These are phyloP conservation scores for Corchorus olitorius DNA, from an alignment of 345 rosid species.

Conservation along the genomic window DNA sequence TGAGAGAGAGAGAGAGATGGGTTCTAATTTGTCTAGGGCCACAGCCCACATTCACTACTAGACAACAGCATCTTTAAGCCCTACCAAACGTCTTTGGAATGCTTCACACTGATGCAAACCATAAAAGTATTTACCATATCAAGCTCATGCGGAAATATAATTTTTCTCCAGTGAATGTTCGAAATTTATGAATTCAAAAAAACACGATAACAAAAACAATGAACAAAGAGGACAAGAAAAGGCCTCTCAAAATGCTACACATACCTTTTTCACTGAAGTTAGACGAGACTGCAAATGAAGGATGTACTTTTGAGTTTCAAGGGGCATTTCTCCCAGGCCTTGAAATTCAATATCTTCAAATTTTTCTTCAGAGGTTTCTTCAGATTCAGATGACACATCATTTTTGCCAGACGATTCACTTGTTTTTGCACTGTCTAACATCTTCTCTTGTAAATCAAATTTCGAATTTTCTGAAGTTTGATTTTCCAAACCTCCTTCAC, in stretches of 20 bases:
- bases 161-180: background rate
- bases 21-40: background rate
- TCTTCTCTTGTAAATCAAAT: constrained; percentile 41
- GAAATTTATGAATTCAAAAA: constrained; percentile 1
- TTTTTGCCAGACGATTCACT: constrained; percentile 34
- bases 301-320: constrained; percentile 73
- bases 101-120: background rate
- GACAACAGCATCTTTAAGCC: background rate
- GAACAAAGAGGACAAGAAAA: constrained; percentile 5
- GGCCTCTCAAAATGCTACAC: constrained; percentile 3
- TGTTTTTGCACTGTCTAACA: constrained; percentile 33
- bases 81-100: constrained; percentile 8
- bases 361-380: constrained; percentile 32
- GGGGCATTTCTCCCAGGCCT: constrained; percentile 64
- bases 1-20: background rate
- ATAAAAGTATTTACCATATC: background rate
- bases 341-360: constrained; percentile 40
- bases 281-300: constrained; percentile 71
- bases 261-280: constrained; percentile 76
- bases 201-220: too few relatives aligned
- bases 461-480: constrained; percentile 38
- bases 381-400: constrained; percentile 36
- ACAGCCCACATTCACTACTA: background rate
- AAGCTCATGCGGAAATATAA: background rate
- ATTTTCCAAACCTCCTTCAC: constrained; percentile 48